A percentile compares a stretch with the other conserved stretches of the same genome.
Evolutionary conservation across 345 rosid species (phyloP).

Genomic region (Syzygium aromaticum): DNA sequence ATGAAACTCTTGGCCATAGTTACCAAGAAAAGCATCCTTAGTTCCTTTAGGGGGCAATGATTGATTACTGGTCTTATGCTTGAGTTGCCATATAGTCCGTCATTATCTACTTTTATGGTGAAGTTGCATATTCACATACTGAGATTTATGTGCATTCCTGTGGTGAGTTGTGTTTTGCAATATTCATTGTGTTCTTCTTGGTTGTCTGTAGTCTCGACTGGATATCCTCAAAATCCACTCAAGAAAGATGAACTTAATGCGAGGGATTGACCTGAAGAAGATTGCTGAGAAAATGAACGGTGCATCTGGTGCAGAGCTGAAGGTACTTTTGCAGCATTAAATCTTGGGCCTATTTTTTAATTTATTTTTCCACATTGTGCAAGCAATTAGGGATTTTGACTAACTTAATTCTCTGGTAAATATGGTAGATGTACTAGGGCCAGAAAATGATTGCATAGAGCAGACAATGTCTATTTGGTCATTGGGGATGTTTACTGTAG

Average conservation of each 20-base stretch:
- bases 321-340: constrained; percentile 35
- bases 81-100: neutral
- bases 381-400: neutral
- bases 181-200: neutral
- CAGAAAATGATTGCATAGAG: neutral
- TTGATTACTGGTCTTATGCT: neutral
- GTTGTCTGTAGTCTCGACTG: constrained; percentile 63
- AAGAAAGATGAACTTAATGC: constrained; percentile 94
- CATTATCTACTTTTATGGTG: neutral
- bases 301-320: constrained; percentile 98
- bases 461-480: neutral
- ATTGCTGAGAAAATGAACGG: constrained; percentile 99
- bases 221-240: constrained; percentile 98
- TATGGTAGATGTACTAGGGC: neutral
- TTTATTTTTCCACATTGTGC: neutral
- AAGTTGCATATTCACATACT: neutral
- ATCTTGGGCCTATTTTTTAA: neutral
- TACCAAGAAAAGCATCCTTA: neutral
- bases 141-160: neutral
- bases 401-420: neutral
- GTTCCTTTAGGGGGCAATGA: neutral
- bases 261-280: constrained; percentile 96
- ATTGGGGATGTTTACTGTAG: neutral
- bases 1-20: neutral
- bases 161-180: neutral